Percentiles rank a stretch among this genome's conserved stretches.
These are phyloP conservation scores for Diospyros lotus DNA, from an alignment of 148 eudicot genomes.

Conservation along the genomic window DNA sequence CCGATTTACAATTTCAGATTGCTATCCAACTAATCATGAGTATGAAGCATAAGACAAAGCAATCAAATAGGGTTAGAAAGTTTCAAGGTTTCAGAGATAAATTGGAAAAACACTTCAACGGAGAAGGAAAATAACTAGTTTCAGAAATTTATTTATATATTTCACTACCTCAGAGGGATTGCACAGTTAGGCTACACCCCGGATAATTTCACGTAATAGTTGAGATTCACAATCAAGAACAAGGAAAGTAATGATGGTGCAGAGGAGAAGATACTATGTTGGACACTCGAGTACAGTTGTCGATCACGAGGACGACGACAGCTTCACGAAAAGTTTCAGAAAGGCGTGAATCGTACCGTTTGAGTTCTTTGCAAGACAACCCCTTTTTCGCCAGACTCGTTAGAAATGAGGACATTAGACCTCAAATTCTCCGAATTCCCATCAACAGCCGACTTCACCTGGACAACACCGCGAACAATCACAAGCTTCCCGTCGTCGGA, in stretches of 20 bases:
- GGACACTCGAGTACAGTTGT: not conserved
- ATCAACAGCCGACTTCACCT: constrained; percentile 49
- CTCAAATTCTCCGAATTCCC: constrained; percentile 49
- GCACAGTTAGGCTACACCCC: no score
- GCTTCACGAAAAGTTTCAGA: not conserved
- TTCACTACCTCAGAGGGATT: no score
- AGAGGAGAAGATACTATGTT: no score
- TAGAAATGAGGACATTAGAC: constrained; percentile 37
- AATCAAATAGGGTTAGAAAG: not conserved
- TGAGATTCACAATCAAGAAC: not conserved
- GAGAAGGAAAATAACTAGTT: no score
- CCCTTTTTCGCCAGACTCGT: constrained; percentile 51
- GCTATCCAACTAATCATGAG: not conserved
- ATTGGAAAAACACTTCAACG: not conserved
- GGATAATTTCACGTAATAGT: not conserved
- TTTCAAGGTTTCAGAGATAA: not conserved
- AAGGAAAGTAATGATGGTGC: not conserved
- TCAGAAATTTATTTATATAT: no score
- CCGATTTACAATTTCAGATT: not conserved
- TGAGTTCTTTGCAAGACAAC: constrained; percentile 66
- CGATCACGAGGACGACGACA: not conserved
- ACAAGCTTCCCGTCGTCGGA: constrained; percentile 41
- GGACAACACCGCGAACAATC: constrained; percentile 64
- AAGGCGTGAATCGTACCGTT: constrained; percentile 32
- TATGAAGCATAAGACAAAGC: not conserved